These are phyloP conservation scores for Bacidia gigantensis DNA, from an alignment of 495 filamentous ascomycete species.

Conservation along the genomic window DNA sequence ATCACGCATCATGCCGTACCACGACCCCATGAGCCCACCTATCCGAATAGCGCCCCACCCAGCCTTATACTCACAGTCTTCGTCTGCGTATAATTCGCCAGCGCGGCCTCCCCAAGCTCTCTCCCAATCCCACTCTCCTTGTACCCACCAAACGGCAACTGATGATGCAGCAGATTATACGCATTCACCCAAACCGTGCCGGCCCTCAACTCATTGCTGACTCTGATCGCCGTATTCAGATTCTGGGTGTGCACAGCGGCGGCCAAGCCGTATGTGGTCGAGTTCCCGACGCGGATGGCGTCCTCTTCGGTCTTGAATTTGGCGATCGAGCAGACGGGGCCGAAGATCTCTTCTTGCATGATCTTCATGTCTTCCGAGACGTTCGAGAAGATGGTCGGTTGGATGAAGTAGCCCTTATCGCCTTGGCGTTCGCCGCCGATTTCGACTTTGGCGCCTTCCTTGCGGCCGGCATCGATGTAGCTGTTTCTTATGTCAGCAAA, in stretches of 20 bases:
- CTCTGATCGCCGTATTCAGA: conserved; percentile 84
- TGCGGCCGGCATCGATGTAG: conserved; percentile 86
- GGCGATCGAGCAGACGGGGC: conserved; percentile 81
- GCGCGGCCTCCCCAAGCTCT: conserved; percentile 83
- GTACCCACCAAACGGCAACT: conserved; percentile 80
- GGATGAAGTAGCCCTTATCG: conserved; percentile 88
- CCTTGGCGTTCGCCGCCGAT: conserved; percentile 81
- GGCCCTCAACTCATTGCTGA: conserved; percentile 66
- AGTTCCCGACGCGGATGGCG: conserved; percentile 67
- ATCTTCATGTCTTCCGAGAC: conserved; percentile 92
- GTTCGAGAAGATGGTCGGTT: conserved; percentile 92
- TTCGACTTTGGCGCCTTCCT: conserved; percentile 73
- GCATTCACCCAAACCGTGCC: conserved; percentile 95
- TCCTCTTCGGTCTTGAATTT: conserved; percentile 90
- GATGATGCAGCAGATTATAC: conserved; percentile 77
- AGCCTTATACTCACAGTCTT: conserved; percentile 54
- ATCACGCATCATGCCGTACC: too few relatives aligned
- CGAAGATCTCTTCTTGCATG: conserved; percentile 97
- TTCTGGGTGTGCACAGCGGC: conserved; percentile 86
- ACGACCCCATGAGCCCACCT: too few relatives aligned
- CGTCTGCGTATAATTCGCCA: conserved; percentile 83
- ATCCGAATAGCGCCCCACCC: conserved; percentile 51
- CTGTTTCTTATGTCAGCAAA: conserved; percentile 15
- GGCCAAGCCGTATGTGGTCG: conserved; percentile 69
- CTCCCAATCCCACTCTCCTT: conserved; percentile 90